A percentile compares a stretch with the other conserved stretches of the same genome.
Evolutionary conservation across 441 rosid species (phyloP).

Genomic region (Pelargonium myrrhifolium): DNA sequence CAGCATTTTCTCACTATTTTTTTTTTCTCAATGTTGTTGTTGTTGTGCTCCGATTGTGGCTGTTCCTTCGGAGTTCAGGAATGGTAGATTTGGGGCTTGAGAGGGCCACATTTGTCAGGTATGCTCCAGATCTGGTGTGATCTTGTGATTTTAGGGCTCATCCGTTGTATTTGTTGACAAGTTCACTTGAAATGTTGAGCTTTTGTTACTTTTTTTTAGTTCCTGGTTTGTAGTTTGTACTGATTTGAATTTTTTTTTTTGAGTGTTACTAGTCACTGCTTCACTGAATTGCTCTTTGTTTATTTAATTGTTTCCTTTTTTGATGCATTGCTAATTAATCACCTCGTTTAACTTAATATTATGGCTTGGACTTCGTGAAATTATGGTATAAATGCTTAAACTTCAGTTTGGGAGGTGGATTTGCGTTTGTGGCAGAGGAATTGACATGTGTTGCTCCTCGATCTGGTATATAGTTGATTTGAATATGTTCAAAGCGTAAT

Average conservation of each 20-base stretch:
- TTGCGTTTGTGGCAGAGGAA: neutral
- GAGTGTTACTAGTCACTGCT: neutral
- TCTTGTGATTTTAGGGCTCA: neutral
- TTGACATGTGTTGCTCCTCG: neutral
- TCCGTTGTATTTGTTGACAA: no score
- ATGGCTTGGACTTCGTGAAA: neutral
- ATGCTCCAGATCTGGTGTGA: slow-evolving; percentile 55
- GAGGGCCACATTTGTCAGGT: slow-evolving; percentile 34
- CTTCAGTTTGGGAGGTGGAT: neutral
- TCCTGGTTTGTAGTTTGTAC: no score
- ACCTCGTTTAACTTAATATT: neutral
- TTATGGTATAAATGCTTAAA: neutral
- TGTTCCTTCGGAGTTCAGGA: slow-evolving; percentile 26
- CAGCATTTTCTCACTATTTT: neutral
- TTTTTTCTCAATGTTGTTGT: neutral
- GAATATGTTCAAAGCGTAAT: neutral
- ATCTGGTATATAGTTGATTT: neutral
- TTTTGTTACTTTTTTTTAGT: no score
- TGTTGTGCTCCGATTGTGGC: neutral
- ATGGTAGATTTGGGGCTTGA: slow-evolving; percentile 35
- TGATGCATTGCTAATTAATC: neutral
- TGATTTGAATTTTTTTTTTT: neutral
- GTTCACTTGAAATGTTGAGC: no score
- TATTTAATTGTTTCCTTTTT: neutral
- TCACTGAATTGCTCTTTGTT: neutral